phyloP scores from a whole-genome alignment of 805 yeast genomes.

The Candida lessepsii region DNA sequence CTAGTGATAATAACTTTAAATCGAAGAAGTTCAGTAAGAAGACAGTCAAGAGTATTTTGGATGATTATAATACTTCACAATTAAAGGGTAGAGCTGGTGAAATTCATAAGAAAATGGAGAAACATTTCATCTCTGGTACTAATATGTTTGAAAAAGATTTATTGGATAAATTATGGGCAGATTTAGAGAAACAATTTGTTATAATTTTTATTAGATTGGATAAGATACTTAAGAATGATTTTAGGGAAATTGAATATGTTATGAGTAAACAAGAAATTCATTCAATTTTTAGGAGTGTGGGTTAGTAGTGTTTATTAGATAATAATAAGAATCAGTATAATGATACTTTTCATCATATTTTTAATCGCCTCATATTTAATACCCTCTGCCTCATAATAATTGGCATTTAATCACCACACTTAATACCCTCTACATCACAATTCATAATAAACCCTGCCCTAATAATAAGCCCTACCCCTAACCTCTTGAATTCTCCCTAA shows the following conservation, averaged over 20 bases:
- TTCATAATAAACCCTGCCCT: not conserved
- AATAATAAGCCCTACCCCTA: slow-evolving; percentile 5
- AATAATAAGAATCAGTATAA: too few relatives aligned
- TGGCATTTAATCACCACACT: too few relatives aligned
- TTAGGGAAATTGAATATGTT: slow-evolving; percentile 53
- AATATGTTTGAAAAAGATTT: slow-evolving; percentile 52
- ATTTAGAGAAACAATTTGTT: slow-evolving; percentile 63
- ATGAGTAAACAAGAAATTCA: slow-evolving; percentile 58
- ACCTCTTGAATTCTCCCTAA: not conserved
- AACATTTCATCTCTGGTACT: slow-evolving; percentile 47
- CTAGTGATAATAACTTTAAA: slow-evolving; percentile 49
- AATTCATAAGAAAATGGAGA: slow-evolving; percentile 54
- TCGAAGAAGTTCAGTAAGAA: slow-evolving; percentile 65
- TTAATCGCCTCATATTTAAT: too few relatives aligned
- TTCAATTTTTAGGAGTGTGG: slow-evolving; percentile 44
- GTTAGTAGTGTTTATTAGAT: slow-evolving; percentile 1
- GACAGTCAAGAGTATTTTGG: slow-evolving; percentile 55
- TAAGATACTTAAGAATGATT: slow-evolving; percentile 49
- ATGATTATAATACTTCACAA: slow-evolving; percentile 58
- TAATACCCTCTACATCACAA: too few relatives aligned
- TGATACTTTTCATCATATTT: too few relatives aligned
- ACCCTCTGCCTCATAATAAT: too few relatives aligned
- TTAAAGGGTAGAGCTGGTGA: slow-evolving; percentile 53
- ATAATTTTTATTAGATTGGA: slow-evolving; percentile 54
- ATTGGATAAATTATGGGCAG: slow-evolving; percentile 64